Percentiles rank a stretch among this genome's conserved stretches.
Conservation (phyloP, 306 rosid genomes). For the Glycyrrhiza uralensis region DNA sequence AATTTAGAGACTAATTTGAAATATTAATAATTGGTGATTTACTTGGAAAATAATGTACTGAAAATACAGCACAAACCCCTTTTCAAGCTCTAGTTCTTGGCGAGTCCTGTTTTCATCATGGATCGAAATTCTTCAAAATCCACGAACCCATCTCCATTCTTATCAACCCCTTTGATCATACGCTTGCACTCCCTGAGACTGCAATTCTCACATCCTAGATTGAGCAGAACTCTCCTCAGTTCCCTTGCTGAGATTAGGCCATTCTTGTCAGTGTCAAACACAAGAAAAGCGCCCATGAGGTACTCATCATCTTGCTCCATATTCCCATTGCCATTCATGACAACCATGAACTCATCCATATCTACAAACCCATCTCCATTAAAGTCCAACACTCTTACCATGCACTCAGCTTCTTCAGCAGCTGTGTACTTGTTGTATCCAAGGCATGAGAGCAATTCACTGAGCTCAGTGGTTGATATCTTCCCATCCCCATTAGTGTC, state of each 20-base stretch:
- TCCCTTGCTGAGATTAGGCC: slow-evolving; percentile 66
- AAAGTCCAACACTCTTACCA: slow-evolving; percentile 52
- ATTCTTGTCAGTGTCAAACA: slow-evolving; percentile 57
- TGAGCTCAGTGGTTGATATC: slow-evolving; percentile 55
- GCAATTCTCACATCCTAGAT: slow-evolving; percentile 52
- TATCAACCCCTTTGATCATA: slow-evolving; percentile 67
- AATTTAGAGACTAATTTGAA: too few species aligned
- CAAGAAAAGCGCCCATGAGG: slow-evolving; percentile 65
- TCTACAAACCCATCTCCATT: slow-evolving; percentile 73
- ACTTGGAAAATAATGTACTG: background rate
- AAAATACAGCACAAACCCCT: slow-evolving; percentile 1
- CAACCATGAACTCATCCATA: slow-evolving; percentile 68
- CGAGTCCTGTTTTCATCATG: slow-evolving; percentile 51
- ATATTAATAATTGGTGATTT: too few species aligned
- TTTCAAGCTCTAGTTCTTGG: background rate
- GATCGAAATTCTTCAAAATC: slow-evolving; percentile 63
- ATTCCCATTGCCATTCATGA: slow-evolving; percentile 25
- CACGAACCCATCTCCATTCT: slow-evolving; percentile 68
- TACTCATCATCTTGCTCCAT: slow-evolving; percentile 15
- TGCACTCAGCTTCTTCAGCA: slow-evolving; percentile 53
- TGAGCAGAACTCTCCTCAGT: slow-evolving; percentile 45
- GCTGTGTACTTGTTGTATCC: slow-evolving; percentile 42
- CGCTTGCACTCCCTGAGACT: slow-evolving; percentile 52
- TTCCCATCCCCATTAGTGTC: slow-evolving; percentile 66
- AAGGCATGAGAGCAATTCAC: slow-evolving; percentile 46